Conservation (phyloP, 768 basidiomycete genomes). For the Mycena alexandri region DNA sequence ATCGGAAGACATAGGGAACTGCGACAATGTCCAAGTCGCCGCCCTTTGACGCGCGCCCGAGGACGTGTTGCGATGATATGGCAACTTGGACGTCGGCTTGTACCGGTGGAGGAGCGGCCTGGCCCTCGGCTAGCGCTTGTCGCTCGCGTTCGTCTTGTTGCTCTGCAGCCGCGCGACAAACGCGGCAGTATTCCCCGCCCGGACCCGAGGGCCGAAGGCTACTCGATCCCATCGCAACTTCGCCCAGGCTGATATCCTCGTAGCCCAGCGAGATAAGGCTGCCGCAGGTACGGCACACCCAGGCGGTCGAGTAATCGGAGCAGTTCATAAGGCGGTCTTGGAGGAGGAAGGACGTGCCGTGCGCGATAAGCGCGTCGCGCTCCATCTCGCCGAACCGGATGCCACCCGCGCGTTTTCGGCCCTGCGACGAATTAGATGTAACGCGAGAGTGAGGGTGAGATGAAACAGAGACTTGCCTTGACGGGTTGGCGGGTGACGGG, state of each 20-base stretch:
- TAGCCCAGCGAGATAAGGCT: slow-evolving; percentile 96
- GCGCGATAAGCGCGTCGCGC: slow-evolving; percentile 97
- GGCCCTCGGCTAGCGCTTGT: slow-evolving; percentile 69
- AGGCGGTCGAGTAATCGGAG: slow-evolving; percentile 98
- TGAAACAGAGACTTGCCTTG: slow-evolving; percentile 68
- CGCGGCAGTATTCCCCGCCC: slow-evolving; percentile 93
- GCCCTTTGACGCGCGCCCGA: slow-evolving; percentile 71
- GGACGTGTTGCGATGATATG: slow-evolving; percentile 76
- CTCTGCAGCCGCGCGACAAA: slow-evolving; percentile 84
- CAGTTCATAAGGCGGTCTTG: slow-evolving; percentile 99
- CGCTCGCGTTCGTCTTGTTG: slow-evolving; percentile 73
- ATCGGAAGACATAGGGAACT: slow-evolving; percentile 94
- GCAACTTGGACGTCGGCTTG: slow-evolving; percentile 71
- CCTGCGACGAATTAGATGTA: slow-evolving; percentile 61
- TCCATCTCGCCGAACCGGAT: slow-evolving; percentile 99
- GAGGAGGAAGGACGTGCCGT: slow-evolving; percentile 97
- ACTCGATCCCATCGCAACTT: slow-evolving; percentile 65
- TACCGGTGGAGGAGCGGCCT: slow-evolving; percentile 55
- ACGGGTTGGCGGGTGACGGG: slow-evolving; percentile 96
- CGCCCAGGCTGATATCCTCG: slow-evolving; percentile 86
- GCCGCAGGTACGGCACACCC: slow-evolving; percentile 98
- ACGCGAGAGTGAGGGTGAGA: background rate
- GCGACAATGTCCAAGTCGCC: slow-evolving; percentile 95
- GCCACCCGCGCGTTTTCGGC: slow-evolving; percentile 97
- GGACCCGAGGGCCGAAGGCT: slow-evolving; percentile 74